Evolutionary conservation across 352 stramenopile species (phyloP), one percentile per base, ranked within the genome.

Genomic region (Globisporangium spiculum): DNA sequence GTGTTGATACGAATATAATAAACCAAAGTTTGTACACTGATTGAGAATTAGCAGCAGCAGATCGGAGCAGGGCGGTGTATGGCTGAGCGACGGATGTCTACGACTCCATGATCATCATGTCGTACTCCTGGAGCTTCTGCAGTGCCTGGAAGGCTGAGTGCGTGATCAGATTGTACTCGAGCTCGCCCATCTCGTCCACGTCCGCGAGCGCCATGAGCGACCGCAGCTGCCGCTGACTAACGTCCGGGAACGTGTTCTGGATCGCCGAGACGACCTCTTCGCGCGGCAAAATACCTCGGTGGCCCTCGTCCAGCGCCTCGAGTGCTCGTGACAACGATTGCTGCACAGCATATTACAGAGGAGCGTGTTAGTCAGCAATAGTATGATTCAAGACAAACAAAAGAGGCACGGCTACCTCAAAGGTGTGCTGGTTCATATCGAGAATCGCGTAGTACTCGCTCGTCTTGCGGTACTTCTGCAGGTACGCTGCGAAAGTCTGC

Each of bases 91-190:
- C 12, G 36, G 16, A 22, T 16, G 1, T 22, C 41, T 82, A 92
- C 46, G 79, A 80, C 68, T 91, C 83, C 54, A 80, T 73, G 61
- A 91, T 83, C 81, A 91, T 93, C 75, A 86, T 81, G 71, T 90
- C 85, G 66, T 95, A 95, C 67, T 95, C 85, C 61, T 95, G 81
- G 20, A 95, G 75, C 66, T 90, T 91, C 72, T 95, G 85, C 24
- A 93, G 65, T 36, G 81, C 77, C 60, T 90, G 84, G 69, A 93
- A 95, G 7, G 76, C 84, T 24, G 82, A 92, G 74, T 86, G 81
- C 20, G 75, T 79, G 41, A 91, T 81, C 50, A 90, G 71, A 24
- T 74, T 77, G 72, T 91, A 93, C 67, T 95, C 80, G 22, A 92
- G 72, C 34, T 93, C 84, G 26, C 83, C 83, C 77, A 87, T 86